Evolutionary conservation across 352 stramenopile genomes (phyloP), one percentile per base, ranked within the genome.

Genomic region (Phytophthora cactorum): DNA sequence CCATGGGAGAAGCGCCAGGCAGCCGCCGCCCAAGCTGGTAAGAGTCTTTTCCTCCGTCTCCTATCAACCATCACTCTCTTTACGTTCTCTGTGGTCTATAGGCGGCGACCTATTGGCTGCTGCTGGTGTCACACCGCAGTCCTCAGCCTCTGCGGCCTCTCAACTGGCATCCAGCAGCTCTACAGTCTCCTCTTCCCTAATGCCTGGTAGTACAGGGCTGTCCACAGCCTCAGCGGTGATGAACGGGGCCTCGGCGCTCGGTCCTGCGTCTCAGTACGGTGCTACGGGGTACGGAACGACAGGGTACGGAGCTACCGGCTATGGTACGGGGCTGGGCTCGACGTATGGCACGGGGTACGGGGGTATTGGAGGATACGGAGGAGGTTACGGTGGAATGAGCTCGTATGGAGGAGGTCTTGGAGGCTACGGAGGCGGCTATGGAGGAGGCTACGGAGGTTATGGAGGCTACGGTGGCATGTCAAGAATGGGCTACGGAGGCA

Each of bases 1-100:
- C 81, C 81, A 7, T 89, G 81, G 81, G 81, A 89, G 52, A 83
- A 82, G 51, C 60, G 59, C 11, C 56, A 60, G 11, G 46, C 60
- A 8, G 44, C 54, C 15, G 69, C 59, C 17, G 68, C 74, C 5
- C 68, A 68, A 62, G 47, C 70, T 29, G 67, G 75, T 86, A 49
- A 32, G 54, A 52, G 5, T 8, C 4, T 17, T 32, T 41, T 15
- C 27, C 29, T 8, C 11, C 15, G 11, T 31, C 7, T 45, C 5
- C 6, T 43, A 29, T 15, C n/a, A 34, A 63, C 34, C n/a, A 51
- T 67, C 32, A 51, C 45, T 71, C 52, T 56, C 32, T 57, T 57
- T 44, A 59, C 38, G 46, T 7, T 49, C 7, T 55, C 12, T 54
- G 14, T 46, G 14, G 43, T 22, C 34, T 6, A 52, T 29, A 74